Evolutionary conservation across 176 grass and related monocot species (phyloP).

Genomic region (Elaeis guineensis): DNA sequence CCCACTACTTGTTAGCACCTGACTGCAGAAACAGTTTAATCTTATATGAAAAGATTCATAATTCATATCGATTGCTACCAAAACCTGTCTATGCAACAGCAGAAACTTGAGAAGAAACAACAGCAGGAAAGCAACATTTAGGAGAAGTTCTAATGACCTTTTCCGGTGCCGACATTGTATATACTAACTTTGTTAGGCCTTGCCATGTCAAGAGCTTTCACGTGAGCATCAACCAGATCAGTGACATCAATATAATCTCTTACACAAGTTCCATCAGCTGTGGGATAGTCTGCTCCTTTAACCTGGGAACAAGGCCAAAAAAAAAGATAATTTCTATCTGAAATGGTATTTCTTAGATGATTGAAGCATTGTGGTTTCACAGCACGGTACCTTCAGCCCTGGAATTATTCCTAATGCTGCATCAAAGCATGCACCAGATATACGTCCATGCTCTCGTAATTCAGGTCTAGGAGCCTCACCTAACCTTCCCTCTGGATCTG

Average conservation of each 20-base stretch:
- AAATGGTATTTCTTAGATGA: too few relatives aligned
- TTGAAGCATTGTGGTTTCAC: too few relatives aligned
- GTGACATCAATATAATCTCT: conserved; percentile 98
- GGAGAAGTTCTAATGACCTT: conserved; percentile 41
- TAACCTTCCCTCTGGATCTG: conserved; percentile 70
- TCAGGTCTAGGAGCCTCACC: conserved; percentile 94
- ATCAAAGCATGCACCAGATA: conserved; percentile 88
- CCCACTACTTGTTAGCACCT: too few relatives aligned
- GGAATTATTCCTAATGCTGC: conserved; percentile 64
- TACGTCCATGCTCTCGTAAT: conserved; percentile 75
- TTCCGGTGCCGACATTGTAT: conserved; percentile 94
- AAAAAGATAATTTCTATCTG: not conserved
- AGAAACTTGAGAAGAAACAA: too few relatives aligned
- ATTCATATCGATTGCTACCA: too few relatives aligned
- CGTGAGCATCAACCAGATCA: conserved; percentile 97
- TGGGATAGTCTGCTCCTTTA: conserved; percentile 62
- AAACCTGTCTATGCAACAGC: too few relatives aligned
- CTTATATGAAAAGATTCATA: too few relatives aligned
- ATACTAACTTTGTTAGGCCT: conserved; percentile 72
- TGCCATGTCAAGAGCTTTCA: conserved; percentile 87
- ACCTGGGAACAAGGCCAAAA: conserved; percentile 30
- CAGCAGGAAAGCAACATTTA: too few relatives aligned
- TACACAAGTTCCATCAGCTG: conserved; percentile 75
- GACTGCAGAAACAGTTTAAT: too few relatives aligned
- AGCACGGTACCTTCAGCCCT: conserved; percentile 52